Conservation (phyloP, 2,329 filamentous ascomycete genomes). For the Paraconiothyrium sp. region DNA sequence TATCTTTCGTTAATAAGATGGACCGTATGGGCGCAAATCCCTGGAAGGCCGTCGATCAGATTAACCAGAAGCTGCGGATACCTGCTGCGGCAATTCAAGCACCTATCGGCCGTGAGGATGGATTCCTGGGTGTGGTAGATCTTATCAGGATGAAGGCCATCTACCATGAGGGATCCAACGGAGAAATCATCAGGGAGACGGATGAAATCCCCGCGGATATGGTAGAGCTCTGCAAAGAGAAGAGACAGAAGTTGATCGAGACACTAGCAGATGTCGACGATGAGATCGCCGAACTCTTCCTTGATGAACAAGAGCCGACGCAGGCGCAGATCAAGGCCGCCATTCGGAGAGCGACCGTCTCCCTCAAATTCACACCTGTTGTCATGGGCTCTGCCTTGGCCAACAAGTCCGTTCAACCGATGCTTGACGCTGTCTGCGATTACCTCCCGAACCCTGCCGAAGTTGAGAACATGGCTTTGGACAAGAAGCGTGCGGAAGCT, state of each 20-base stretch:
- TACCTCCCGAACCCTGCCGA: constrained; percentile 93
- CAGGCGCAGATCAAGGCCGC: constrained; percentile 87
- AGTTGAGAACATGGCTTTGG: constrained; percentile 88
- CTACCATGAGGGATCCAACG: constrained; percentile 85
- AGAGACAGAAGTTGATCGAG: constrained; percentile 86
- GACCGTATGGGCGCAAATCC: constrained; percentile 98
- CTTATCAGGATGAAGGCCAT: constrained; percentile 90
- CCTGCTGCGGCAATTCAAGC: constrained; percentile 93
- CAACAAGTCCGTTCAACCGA: constrained; percentile 93
- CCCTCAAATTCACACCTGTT: constrained; percentile 89
- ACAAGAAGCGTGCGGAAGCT: constrained; percentile 80
- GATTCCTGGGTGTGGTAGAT: constrained; percentile 92
- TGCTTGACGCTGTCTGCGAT: constrained; percentile 96
- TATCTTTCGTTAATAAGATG: constrained; percentile 99
- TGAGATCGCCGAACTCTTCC: constrained; percentile 93
- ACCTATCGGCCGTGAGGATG: constrained; percentile 90
- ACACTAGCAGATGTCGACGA: constrained; percentile 97
- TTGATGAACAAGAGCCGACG: constrained; percentile 85
- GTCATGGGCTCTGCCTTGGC: constrained; percentile 96
- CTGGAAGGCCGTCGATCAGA: constrained; percentile 96
- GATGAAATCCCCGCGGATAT: constrained; percentile 87
- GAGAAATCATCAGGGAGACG: constrained; percentile 77
- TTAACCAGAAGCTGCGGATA: constrained; percentile 94
- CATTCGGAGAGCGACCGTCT: constrained; percentile 89
- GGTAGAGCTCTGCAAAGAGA: constrained; percentile 78